These are phyloP conservation scores for Chalciporus pseudorubinellus DNA, from an alignment of 768 basidiomycete genomes.

Conservation along the genomic window DNA sequence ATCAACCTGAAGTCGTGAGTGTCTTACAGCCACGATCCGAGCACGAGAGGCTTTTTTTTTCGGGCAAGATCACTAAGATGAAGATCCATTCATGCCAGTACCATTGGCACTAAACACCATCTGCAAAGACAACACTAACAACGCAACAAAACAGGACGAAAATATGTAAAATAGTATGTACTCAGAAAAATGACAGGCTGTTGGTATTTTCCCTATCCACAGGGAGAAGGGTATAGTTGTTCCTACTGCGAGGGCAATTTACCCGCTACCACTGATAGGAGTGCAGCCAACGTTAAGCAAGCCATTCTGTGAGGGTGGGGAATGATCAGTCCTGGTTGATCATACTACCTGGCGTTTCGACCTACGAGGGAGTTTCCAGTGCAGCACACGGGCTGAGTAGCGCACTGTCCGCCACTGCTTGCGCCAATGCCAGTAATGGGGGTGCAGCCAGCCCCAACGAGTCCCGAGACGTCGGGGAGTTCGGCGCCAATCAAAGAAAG, in stretches of 20 bases:
- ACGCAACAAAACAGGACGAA: too few relatives aligned
- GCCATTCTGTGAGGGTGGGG: neutral
- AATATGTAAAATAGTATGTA: too few relatives aligned
- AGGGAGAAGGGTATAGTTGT: too few relatives aligned
- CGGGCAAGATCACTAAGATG: too few relatives aligned
- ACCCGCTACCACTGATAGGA: neutral
- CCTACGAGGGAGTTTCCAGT: neutral
- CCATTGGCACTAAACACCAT: too few relatives aligned
- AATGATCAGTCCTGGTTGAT: neutral
- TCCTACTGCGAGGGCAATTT: neutral
- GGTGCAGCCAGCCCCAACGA: neutral
- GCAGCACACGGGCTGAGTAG: conserved; percentile 1
- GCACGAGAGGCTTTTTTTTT: too few relatives aligned
- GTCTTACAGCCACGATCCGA: too few relatives aligned
- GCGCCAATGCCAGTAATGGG: neutral
- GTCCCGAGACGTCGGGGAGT: neutral
- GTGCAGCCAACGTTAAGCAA: neutral
- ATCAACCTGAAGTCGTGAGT: too few relatives aligned
- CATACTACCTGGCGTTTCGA: neutral
- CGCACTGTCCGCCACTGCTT: neutral
- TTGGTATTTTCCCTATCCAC: too few relatives aligned
- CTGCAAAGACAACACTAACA: too few relatives aligned
- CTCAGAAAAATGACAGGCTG: too few relatives aligned
- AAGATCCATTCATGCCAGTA: too few relatives aligned
- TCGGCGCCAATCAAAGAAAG: neutral